Base-by-base conservation (phyloP, 208 protist genomes). In the Leptomonas pyrrhocoris region DNA sequence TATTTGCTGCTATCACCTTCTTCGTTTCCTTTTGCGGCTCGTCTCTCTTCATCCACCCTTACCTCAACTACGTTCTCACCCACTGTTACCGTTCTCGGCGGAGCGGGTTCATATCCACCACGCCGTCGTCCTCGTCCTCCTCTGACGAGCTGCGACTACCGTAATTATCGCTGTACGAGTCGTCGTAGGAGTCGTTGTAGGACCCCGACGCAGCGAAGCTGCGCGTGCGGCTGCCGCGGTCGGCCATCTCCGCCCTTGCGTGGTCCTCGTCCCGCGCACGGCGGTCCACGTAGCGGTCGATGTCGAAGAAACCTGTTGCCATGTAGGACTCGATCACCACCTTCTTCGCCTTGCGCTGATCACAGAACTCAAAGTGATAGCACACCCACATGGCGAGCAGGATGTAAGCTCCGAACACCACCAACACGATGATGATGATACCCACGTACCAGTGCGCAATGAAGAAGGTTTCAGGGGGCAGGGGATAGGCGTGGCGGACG, bases 381-480 rank as follows among this genome's bases (percentile, higher is more conserved):
- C 67, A 79, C 4, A 83, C 59, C 72, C 67, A 73, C n/a, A 79
- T 7, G 21, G 62, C 72, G 9, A 83, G 68, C 16, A 74, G 36
- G 4, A 59, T 61, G 61, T 83, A 83, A 2, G 59, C 34, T 9
- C 53, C 38, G 2, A 49, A 15, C 9, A 74, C 69, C 21, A 55
- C 57, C 11, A 83, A 40, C 9, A 79, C 68, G 19, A 83, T 54
- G 36, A 79, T 64, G 63, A 83, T 79, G 36, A 83, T 79, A 31
- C 73, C 73, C 0, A 79, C 61, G 62, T 78, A 83, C 78, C 78
- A 83, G 60, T 77, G 38, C 8, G 31, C 25, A 21, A 46, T 68
- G 46, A 83, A 76, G 53, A 83, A 79, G 5, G 66, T 27, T 16
- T 56, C 19, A 7, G 55, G 16, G 3, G 66, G 50, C 23, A 65